Evolutionary conservation across 805 yeast genomes (phyloP).

Genomic region (Blastobotrys muscicola): DNA sequence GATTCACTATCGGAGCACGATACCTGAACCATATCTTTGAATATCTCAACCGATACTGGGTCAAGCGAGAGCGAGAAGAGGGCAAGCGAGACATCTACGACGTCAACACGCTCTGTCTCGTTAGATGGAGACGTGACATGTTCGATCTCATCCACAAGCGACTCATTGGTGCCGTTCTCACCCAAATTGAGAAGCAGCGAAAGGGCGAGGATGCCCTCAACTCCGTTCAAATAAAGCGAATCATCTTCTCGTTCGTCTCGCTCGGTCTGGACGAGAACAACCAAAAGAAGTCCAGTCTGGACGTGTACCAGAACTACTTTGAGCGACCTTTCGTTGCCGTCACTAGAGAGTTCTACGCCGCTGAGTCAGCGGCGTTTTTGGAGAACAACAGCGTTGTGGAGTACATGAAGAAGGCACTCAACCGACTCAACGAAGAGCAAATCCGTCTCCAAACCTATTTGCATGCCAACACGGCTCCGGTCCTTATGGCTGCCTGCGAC

Average conservation of each 20-base stretch:
- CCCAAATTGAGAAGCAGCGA: slow-evolving; percentile 68
- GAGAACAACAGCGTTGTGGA: slow-evolving; percentile 75
- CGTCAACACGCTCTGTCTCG: slow-evolving; percentile 76
- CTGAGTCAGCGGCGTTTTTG: slow-evolving; percentile 60
- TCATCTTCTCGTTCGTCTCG: slow-evolving; percentile 78
- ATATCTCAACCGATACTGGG: slow-evolving; percentile 96
- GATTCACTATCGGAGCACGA: slow-evolving; percentile 86
- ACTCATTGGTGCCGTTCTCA: slow-evolving; percentile 63
- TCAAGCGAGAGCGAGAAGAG: slow-evolving; percentile 87
- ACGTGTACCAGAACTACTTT: slow-evolving; percentile 71
- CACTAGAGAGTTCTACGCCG: slow-evolving; percentile 44
- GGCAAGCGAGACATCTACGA: slow-evolving; percentile 86
- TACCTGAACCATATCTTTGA: slow-evolving; percentile 88
- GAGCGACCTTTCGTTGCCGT: slow-evolving; percentile 66
- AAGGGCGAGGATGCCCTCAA: slow-evolving; percentile 59
- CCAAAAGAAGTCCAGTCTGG: slow-evolving; percentile 64
- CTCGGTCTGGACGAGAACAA: slow-evolving; percentile 89
- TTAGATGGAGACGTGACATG: slow-evolving; percentile 81
- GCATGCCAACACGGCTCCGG: slow-evolving; percentile 76
- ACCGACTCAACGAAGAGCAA: slow-evolving; percentile 74
- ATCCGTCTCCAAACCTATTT: slow-evolving; percentile 67
- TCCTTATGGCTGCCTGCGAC: slow-evolving; percentile 68
- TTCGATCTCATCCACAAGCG: slow-evolving; percentile 54
- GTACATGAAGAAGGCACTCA: slow-evolving; percentile 79
- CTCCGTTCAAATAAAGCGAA: slow-evolving; percentile 53